A percentile compares a stretch with the other conserved stretches of the same genome.
Conservation (phyloP, 257 asterid genomes). For the Solanum chmielewskii region DNA sequence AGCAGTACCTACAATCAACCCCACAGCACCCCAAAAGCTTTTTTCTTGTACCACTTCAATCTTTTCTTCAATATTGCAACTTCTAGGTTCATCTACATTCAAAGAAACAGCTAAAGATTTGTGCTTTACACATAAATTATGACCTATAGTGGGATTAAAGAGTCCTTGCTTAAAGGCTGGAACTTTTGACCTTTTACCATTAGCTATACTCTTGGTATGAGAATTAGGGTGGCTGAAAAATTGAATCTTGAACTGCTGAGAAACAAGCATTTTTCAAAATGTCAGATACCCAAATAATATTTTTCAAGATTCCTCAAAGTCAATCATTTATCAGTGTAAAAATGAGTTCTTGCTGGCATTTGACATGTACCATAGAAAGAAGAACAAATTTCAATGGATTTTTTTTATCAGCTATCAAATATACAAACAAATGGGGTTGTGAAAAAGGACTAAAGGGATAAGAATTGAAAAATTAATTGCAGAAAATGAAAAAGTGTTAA, state of each 20-base stretch:
- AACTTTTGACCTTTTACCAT: background rate
- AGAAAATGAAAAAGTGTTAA: background rate
- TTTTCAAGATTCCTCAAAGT: background rate
- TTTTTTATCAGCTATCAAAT: background rate
- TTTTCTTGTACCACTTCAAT: background rate
- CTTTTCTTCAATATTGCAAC: background rate
- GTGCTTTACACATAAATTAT: background rate
- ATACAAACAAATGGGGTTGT: background rate
- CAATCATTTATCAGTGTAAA: background rate
- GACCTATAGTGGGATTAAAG: background rate
- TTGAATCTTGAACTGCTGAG: background rate
- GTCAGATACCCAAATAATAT: background rate
- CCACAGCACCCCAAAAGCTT: slow-evolving; percentile 31
- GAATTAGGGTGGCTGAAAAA: background rate
- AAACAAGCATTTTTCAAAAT: background rate
- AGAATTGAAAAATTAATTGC: background rate
- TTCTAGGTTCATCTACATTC: background rate
- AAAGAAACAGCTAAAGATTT: background rate
- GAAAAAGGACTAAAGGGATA: background rate
- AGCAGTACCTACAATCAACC: slow-evolving; percentile 26
- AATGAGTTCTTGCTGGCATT: background rate
- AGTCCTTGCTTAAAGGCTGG: background rate
- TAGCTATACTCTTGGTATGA: background rate
- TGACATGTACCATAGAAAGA: background rate
- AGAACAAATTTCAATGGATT: background rate